A percentile compares a stretch with the other conserved stretches of the same genome.
Conservation (phyloP, 192 early-diverging fungal species). For the Linderina pennispora region DNA sequence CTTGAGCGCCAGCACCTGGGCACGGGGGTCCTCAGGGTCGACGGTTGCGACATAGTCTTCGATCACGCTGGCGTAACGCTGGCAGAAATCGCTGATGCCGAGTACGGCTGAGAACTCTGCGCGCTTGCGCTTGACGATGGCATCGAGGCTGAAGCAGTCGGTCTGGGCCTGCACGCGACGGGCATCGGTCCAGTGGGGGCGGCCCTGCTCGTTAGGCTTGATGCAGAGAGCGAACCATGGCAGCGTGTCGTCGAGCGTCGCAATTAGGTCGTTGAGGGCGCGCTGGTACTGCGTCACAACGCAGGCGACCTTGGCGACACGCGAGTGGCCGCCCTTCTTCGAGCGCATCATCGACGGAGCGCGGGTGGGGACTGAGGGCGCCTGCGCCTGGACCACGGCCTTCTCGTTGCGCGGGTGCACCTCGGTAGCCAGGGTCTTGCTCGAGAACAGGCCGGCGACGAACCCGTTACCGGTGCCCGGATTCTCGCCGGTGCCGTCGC, state of each 20-base stretch:
- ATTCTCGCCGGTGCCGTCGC: conserved; percentile 43
- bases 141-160: conserved; percentile 19
- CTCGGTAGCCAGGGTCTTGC: conserved; percentile 66
- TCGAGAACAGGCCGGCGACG: conserved; percentile 70
- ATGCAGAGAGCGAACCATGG: conserved; percentile 78
- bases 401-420: conserved; percentile 71
- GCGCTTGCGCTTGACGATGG: conserved; percentile 29
- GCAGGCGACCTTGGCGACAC: conserved; percentile 49
- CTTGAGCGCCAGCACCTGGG: conserved; percentile 31
- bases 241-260: conserved; percentile 65
- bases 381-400: conserved; percentile 70
- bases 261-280: conserved; percentile 59
- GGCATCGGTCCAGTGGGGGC: conserved; percentile 16
- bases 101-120: conserved; percentile 42
- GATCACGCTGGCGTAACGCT: conserved; percentile 40
- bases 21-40: conserved; percentile 10
- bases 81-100: conserved; percentile 30
- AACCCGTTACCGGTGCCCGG: conserved; percentile 67
- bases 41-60: conserved; percentile 36
- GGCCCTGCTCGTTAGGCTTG: conserved; percentile 37
- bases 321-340: conserved; percentile 52
- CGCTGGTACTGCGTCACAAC: conserved; percentile 64
- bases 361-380: conserved; percentile 63
- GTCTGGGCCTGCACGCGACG: conserved; percentile 45
- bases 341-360: conserved; percentile 54